A percentile compares a stretch with the other conserved stretches of the same genome.
Conservation (phyloP, 768 basidiomycete species). For the Kwoniella heveanensis region DNA sequence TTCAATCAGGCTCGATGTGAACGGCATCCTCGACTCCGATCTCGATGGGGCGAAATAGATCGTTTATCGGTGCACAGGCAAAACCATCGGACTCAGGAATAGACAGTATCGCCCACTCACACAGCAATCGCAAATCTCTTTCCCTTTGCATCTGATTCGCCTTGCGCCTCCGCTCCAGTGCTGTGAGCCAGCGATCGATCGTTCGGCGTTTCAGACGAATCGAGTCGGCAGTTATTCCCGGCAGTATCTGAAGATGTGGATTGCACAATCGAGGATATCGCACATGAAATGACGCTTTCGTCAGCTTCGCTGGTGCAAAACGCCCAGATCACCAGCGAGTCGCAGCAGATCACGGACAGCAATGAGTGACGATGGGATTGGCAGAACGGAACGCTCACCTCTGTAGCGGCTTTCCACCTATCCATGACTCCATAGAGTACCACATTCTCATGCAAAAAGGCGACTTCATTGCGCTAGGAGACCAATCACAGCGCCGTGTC, state of each 20-base stretch:
- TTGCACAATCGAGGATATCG: too few species aligned
- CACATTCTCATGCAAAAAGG: conserved; percentile 40
- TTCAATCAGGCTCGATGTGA: too few species aligned
- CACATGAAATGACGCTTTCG: too few species aligned
- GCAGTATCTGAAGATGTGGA: conserved; percentile 23
- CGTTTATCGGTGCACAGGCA: too few species aligned
- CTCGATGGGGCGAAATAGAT: too few species aligned
- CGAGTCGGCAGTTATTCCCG: conserved; percentile 17
- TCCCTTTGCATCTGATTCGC: conserved; percentile 10
- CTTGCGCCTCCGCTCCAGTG: conserved; percentile 7
- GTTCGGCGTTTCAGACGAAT: conserved; percentile 14
- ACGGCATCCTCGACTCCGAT: too few species aligned
- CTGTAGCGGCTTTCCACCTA: conserved; percentile 37
- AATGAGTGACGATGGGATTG: too few species aligned
- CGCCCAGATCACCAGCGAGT: too few species aligned
- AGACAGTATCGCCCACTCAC: conserved; percentile 7
- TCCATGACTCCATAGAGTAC: conserved; percentile 46
- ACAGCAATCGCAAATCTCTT: conserved; percentile 13
- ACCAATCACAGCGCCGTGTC: too few species aligned
- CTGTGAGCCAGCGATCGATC: conserved; percentile 7
- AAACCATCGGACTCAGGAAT: neutral
- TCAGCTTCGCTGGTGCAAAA: too few species aligned
- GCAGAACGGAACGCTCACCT: too few species aligned
- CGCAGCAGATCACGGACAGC: too few species aligned
- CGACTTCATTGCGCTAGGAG: conserved; percentile 38